Percentiles rank a stretch among this genome's conserved stretches.
These are phyloP conservation scores for Lathyrus sativus DNA, from an alignment of 306 rosid species.

Conservation along the genomic window DNA sequence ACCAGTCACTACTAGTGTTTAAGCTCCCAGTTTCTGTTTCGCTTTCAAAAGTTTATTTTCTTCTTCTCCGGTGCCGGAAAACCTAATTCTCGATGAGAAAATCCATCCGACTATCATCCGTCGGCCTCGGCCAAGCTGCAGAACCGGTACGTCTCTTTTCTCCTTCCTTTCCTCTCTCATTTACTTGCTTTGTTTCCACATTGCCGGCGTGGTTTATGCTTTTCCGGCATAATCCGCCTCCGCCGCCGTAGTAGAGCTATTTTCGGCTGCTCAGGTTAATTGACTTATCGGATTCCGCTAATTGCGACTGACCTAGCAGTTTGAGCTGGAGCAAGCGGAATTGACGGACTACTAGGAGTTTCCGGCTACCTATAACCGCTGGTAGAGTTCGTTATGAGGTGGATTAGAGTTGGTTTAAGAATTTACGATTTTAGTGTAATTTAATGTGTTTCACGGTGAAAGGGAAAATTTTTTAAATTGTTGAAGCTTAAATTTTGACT, in stretches of 20 bases:
- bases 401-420: background rate
- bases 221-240: background rate
- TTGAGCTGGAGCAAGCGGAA: background rate
- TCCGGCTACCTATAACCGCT: background rate
- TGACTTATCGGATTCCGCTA: background rate
- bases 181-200: background rate
- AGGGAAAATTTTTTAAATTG: background rate
- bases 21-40: background rate
- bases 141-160: conserved; percentile 36
- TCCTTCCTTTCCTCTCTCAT: background rate
- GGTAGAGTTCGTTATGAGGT: background rate
- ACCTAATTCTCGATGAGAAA: conserved; percentile 41
- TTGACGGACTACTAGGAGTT: background rate
- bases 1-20: background rate
- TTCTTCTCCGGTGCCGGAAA: conserved; percentile 21
- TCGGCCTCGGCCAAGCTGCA: conserved; percentile 23
- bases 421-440: background rate
- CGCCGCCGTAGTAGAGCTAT: background rate
- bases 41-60: background rate
- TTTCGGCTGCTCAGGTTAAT: background rate
- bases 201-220: too few species aligned
- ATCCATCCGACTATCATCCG: conserved; percentile 39
- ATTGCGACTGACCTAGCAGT: background rate
- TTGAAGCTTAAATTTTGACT: too few species aligned
- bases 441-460: background rate